Evolutionary conservation across 176 grass and related monocot genomes (phyloP), one percentile per base, ranked within the genome.

Genomic region (Aegilops umbellulata): DNA sequence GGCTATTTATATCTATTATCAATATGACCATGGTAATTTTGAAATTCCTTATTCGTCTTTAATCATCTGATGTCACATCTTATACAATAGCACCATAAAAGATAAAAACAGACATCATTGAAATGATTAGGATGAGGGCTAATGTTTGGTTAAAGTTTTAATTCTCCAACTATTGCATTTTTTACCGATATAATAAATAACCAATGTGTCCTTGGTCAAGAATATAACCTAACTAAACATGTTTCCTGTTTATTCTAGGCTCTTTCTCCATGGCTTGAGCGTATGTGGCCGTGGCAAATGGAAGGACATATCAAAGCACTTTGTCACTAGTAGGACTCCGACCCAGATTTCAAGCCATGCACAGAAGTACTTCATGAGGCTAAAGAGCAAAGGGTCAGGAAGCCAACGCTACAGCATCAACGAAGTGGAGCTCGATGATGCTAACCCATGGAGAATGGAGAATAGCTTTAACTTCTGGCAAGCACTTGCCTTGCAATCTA

Each of bases 301-400:
- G 87, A 74, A 84, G 42, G 74, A 41, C 65, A 89, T 89, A 32
- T 73, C 87, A 6, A 89, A 6, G 23, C 4, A 80, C 67, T 84
- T 89, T 2, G 82, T 89, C 23, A 65, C 57, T 8, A 84, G 75
- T 4, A 89, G 22, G 44, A 84, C 73, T 0, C 63, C 81, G 5
- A 67, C 73, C 41, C 75, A 84, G 2, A 38, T 89, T 17, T 84
- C 81, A 5, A 84, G 81, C 41, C 87, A 89, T 13, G 87, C 87
- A 3, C 81, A 80, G 8, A 84, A 84, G 81, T 88, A 53, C 53
- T 88, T 74, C 30, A 68, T 41, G 8, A 35, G 81, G 39, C 29
- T 26, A 23, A 16, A 49, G 65, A 61, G 27, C 23, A 30, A 24
- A 10, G 58, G 26, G 14, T 9, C 15, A 1, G 16, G 3, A 12